Conservation (phyloP, 2,329 filamentous ascomycete species). For the Laburnicola sp. region DNA sequence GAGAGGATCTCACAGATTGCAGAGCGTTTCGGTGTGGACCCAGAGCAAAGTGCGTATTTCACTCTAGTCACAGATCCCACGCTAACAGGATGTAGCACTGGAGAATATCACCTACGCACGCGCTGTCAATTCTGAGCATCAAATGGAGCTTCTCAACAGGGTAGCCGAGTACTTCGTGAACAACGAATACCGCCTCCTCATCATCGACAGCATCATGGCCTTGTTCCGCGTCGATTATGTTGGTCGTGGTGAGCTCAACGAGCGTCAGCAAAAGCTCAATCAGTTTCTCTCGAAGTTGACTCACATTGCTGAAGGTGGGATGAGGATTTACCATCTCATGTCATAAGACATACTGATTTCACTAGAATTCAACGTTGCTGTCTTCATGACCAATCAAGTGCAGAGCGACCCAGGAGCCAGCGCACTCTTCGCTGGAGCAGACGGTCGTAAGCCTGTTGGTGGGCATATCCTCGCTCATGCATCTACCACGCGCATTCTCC, state of each 20-base stretch:
- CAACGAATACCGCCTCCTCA: slow-evolving; percentile 66
- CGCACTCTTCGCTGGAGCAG: slow-evolving; percentile 67
- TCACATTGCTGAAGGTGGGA: slow-evolving; percentile 65
- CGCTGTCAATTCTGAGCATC: slow-evolving; percentile 67
- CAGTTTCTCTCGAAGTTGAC: slow-evolving; percentile 66
- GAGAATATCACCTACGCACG: slow-evolving; percentile 70
- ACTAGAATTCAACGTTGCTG: slow-evolving; percentile 66
- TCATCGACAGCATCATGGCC: slow-evolving; percentile 72
- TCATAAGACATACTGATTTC: slow-evolving; percentile 1
- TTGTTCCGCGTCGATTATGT: slow-evolving; percentile 69
- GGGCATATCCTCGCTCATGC: slow-evolving; percentile 71
- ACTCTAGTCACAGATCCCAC: slow-evolving; percentile 35
- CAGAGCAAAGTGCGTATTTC: slow-evolving; percentile 31
- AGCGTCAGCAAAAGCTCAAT: slow-evolving; percentile 69
- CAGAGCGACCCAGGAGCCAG: slow-evolving; percentile 71
- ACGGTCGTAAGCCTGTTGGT: slow-evolving; percentile 68
- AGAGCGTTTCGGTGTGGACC: slow-evolving; percentile 61
- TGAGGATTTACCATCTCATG: too few relatives aligned
- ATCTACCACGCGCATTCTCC: slow-evolving; percentile 66
- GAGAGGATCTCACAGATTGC: slow-evolving; percentile 69
- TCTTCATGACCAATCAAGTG: slow-evolving; percentile 66
- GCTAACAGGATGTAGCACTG: slow-evolving; percentile 60
- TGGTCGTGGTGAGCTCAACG: slow-evolving; percentile 68
- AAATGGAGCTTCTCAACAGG: slow-evolving; percentile 65
- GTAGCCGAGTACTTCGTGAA: slow-evolving; percentile 63